Evolutionary conservation across 306 rosid genomes (phyloP), one percentile per base, ranked within the genome.

Genomic region (Prosopis cineraria): DNA sequence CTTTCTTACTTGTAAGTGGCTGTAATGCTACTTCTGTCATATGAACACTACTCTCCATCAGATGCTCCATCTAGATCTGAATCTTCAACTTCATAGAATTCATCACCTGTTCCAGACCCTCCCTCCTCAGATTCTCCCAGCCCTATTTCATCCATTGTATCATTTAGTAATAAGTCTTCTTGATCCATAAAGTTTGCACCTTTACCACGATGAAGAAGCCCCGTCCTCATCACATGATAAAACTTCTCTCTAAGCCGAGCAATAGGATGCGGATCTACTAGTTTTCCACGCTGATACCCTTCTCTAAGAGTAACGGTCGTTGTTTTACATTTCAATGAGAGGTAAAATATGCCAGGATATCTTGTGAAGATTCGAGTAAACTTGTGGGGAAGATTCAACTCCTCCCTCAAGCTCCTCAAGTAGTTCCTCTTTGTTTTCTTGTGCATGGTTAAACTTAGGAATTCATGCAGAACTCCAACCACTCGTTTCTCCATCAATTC

Each of bases 401-500:
- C 98, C 71, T 92, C 96, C 78, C 98, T 91, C 87, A 92, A 78
- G 79, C 92, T 81, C 72, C 98, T 88, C 85, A 91, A 75, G 79
- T 89, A 95, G 80, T 95, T 93, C 82, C 98, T 86, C 88, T 89
- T 92, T 11, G 98, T 92, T 78, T 92, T 95, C 86, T 95, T 95
- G 84, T 95, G 98, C 73, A 92, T 67, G 25, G 93, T 88, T 80
- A 95, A 76, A 80, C 93, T 91, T 78, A 95, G 75, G 47, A 92
- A 43, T 89, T 92, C 98, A 66, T 95, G 98, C 53, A 95, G 78
- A 82, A 95, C 90, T 45, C 98, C 98, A 73, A 95, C 98, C 3
- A 88, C 89, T 40, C 98, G 85, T 74, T 95, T 95, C 89, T 95
- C 98, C 98, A 95, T 95, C 53, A 95, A 89, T 55, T 95, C 98